Evolutionary conservation across 1,139 yeast genomes (phyloP).

Genomic region (Saccharomyces hybrid): DNA sequence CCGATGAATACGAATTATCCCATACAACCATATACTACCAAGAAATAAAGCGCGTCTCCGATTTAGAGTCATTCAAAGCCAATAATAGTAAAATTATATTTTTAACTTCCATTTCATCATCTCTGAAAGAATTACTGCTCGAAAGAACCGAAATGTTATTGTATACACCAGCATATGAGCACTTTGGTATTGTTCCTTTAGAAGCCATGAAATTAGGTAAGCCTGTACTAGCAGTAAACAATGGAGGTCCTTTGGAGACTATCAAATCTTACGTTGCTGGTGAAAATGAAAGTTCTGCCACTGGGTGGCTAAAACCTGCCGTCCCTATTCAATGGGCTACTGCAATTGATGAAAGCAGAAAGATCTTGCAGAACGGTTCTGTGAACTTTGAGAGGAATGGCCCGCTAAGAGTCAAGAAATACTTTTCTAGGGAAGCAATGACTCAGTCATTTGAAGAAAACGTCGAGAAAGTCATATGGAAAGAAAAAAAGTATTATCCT

Average conservation of each 20-base stretch:
- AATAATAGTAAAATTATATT: conserved; percentile 48
- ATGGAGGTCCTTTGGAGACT: conserved; percentile 92
- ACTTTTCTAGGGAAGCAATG: conserved; percentile 59
- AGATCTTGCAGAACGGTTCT: conserved; percentile 31
- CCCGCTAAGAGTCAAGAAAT: conserved; percentile 39
- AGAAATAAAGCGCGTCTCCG: conserved; percentile 11
- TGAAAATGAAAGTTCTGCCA: conserved; percentile 42
- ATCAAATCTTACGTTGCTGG: conserved; percentile 39
- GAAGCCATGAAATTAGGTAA: conserved; percentile 84
- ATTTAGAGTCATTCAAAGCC: conserved; percentile 23
- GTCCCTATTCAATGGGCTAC: conserved; percentile 56
- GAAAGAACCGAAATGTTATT: conserved; percentile 51
- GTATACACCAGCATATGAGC: conserved; percentile 89
- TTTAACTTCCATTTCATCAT: conserved; percentile 68
- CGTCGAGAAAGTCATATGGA: conserved; percentile 26
- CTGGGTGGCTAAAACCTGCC: conserved; percentile 69
- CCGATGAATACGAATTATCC: conserved; percentile 40
- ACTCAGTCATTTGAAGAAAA: conserved; percentile 43
- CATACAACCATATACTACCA: conserved; percentile 40
- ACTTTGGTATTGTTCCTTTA: conserved; percentile 94
- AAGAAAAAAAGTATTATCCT: conserved; percentile 12
- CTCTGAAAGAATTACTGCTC: conserved; percentile 58
- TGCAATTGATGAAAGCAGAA: conserved; percentile 41
- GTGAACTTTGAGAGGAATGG: conserved; percentile 44
- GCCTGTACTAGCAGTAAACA: conserved; percentile 78